A percentile compares a stretch with the other conserved stretches of the same genome.
Evolutionary conservation across 108 stramenopile genomes (phyloP).

Genomic region (Poteriospumella lacustris): DNA sequence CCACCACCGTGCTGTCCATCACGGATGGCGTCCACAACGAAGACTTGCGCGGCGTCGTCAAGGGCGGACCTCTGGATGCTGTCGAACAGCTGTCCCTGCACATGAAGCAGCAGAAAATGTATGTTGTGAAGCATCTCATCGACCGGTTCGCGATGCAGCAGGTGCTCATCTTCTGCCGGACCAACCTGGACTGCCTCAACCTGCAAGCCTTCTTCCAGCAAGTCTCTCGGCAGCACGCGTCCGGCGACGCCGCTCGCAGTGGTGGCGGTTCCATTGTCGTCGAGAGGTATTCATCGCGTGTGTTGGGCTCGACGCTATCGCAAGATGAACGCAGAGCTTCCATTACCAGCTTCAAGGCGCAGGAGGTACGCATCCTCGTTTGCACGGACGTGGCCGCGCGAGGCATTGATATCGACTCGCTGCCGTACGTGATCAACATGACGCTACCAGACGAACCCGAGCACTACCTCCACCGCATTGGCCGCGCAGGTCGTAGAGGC

Average conservation of each 20-base stretch:
- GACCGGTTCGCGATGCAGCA: constrained; percentile 47
- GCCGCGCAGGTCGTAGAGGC: constrained; percentile 55
- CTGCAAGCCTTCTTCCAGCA: constrained; percentile 45
- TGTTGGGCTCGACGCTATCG: too few relatives aligned
- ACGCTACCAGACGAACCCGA: constrained; percentile 56
- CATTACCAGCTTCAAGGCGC: constrained; percentile 59
- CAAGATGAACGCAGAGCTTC: too few relatives aligned
- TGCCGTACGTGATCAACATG: constrained; percentile 60
- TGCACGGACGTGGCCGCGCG: constrained; percentile 54
- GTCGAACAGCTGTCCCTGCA: constrained; percentile 34
- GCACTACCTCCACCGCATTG: constrained; percentile 57
- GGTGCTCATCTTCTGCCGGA: constrained; percentile 50
- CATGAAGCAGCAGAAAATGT: constrained; percentile 50
- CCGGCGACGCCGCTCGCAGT: too few relatives aligned
- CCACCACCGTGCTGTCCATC: too few relatives aligned
- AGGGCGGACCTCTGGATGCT: too few relatives aligned
- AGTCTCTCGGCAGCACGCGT: too few relatives aligned
- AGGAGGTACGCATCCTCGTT: constrained; percentile 50
- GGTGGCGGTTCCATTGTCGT: too few relatives aligned
- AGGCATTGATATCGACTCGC: constrained; percentile 48
- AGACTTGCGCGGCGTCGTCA: too few relatives aligned
- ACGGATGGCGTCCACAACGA: too few relatives aligned
- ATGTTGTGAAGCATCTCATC: constrained; percentile 37
- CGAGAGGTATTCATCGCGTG: too few relatives aligned
- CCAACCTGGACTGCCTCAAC: constrained; percentile 57